Conservation (phyloP, 139 green algal genomes). For the Coelastrella sp. region DNA sequence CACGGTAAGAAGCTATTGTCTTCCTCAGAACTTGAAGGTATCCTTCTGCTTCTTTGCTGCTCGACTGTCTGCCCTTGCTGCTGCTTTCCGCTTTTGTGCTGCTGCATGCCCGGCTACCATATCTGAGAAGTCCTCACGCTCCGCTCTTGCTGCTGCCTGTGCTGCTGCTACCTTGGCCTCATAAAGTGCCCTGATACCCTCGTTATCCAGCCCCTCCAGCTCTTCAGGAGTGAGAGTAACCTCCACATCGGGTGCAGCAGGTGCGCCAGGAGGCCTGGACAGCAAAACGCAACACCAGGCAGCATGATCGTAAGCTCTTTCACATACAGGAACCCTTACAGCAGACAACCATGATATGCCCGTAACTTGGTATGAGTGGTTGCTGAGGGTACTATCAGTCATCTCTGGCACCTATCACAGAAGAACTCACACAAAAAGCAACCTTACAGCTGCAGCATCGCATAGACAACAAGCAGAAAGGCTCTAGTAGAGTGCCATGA, state of each 20-base stretch:
- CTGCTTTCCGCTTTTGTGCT: slow-evolving; percentile 86
- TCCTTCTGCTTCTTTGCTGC: slow-evolving; percentile 79
- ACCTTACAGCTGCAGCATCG: too few species aligned
- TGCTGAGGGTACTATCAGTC: too few species aligned
- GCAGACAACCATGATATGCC: too few species aligned
- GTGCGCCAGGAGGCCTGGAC: slow-evolving; percentile 34
- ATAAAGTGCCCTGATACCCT: slow-evolving; percentile 70
- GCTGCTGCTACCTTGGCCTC: slow-evolving; percentile 64
- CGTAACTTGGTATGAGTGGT: too few species aligned
- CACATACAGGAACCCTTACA: too few species aligned
- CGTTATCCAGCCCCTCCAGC: slow-evolving; percentile 92
- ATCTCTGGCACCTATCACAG: too few species aligned
- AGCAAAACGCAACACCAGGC: not conserved
- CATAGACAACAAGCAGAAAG: too few species aligned
- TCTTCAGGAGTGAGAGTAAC: slow-evolving; percentile 93
- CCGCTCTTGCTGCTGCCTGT: slow-evolving; percentile 57
- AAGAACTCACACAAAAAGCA: too few species aligned
- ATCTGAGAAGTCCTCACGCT: slow-evolving; percentile 92
- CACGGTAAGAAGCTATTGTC: not conserved
- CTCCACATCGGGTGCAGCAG: slow-evolving; percentile 78
- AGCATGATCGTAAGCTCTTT: too few species aligned
- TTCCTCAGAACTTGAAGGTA: slow-evolving; percentile 80
- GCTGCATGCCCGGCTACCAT: slow-evolving; percentile 92
- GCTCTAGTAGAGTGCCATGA: too few species aligned
- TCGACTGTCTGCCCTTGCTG: slow-evolving; percentile 64